Evolutionary conservation across 1,139 yeast species (phyloP), one percentile per base, ranked within the genome.

Genomic region (Groenewaldozyma auringiensis): DNA sequence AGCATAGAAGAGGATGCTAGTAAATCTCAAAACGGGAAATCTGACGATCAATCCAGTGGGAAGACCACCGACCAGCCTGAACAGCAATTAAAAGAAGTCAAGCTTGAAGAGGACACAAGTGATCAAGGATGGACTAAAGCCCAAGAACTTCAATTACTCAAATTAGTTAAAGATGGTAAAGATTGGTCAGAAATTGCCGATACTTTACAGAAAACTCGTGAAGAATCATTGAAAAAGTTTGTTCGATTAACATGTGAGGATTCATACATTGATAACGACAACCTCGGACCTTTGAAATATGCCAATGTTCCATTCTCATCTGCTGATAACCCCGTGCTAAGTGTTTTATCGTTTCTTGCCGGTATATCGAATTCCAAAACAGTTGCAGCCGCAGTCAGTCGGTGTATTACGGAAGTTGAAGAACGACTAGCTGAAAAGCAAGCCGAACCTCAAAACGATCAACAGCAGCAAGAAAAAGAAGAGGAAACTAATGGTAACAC

Each of bases 251-350:
- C 38, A 8, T 35, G 38, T n/a, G 38, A 35, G 25, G 38, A 35
- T n/a, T 16, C 38, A 4, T 35, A 17, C 14, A 16, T 35, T 20
- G 38, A 68, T 66, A 46, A 70, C 68, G 70, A 70, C 16, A 68
- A 72, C 33, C 61, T 80, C 22, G 89, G 89, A 0, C 83, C 95
- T n/a, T 71, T 89, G 54, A 84, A 82, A 60, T 88, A 76, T 64
- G 35, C 48, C 60, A 65, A 65, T 44, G 73, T 89, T 47, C 96
- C 97, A 4, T 81, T 86, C 41, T 79, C 87, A 43, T 77, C 87
- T 38, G 78, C 82, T 22, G 97, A 92, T 57, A 92, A 92, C 62
- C 98, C 99, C 1, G 89, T 92, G 2, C 75, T 92, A 69, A 83
- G 94, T 33, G 92, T 94, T 33, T 76, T 92, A 52, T 81, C 95